Conservation (phyloP, 202 grass and related monocot species). For the Carex sylvatica region DNA sequence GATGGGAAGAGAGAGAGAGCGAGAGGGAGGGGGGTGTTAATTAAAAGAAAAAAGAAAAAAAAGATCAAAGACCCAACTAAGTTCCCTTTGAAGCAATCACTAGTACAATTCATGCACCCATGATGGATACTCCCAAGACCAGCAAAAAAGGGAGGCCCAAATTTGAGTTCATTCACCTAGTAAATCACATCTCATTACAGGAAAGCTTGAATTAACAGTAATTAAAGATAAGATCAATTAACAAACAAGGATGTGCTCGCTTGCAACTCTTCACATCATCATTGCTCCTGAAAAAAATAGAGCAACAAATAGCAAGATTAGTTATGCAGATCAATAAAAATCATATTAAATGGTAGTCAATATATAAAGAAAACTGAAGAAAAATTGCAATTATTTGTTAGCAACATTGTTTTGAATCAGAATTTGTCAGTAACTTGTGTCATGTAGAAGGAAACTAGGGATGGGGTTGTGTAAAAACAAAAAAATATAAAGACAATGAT, state of each 20-base stretch:
- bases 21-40: neutral
- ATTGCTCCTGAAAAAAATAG: slow-evolving; percentile 23
- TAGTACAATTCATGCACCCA: slow-evolving; percentile 20
- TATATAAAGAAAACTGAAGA: neutral
- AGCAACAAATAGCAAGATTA: slow-evolving; percentile 7
- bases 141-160: slow-evolving; percentile 17
- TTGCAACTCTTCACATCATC: slow-evolving; percentile 15
- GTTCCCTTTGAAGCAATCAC: slow-evolving; percentile 16
- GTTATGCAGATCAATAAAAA: neutral
- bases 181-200: slow-evolving; percentile 21
- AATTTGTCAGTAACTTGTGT: neutral
- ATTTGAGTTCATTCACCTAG: slow-evolving; percentile 19
- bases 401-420: neutral
- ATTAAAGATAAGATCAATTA: neutral
- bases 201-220: slow-evolving; percentile 13
- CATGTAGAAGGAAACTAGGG: neutral
- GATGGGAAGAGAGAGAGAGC: slow-evolving; percentile 12
- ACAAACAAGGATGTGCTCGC: neutral
- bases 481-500: neutral
- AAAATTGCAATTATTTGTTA: slow-evolving; percentile 2
- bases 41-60: neutral
- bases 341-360: neutral
- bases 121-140: slow-evolving; percentile 14
- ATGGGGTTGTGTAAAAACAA: neutral
- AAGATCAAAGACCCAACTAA: slow-evolving; percentile 17